Evolutionary conservation across 495 filamentous ascomycete species (phyloP).

Genomic region (Tuber brumale): DNA sequence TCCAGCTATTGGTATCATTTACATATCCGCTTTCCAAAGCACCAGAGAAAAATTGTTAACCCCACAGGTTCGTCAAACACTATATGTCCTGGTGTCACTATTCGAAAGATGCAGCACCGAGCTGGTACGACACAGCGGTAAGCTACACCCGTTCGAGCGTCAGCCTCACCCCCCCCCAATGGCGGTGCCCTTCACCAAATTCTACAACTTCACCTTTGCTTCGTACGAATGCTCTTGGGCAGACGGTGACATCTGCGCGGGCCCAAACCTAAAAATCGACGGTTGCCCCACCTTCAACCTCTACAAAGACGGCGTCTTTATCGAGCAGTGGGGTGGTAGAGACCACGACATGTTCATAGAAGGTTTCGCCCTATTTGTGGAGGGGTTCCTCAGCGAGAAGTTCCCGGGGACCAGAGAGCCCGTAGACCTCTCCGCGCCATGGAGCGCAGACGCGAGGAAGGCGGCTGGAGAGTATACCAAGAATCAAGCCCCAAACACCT

Average conservation of each 20-base stretch:
- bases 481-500: not conserved
- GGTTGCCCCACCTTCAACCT: slow-evolving; percentile 70
- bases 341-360: not conserved
- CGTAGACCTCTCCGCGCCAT: not conserved
- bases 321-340: slow-evolving; percentile 46
- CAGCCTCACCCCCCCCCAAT: slow-evolving; percentile 32
- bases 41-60: not conserved
- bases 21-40: not conserved
- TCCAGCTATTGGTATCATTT: not conserved
- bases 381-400: not conserved
- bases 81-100: slow-evolving; percentile 61
- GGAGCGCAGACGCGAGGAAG: not conserved
- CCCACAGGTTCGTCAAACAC: slow-evolving; percentile 67
- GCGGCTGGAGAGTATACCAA: not conserved
- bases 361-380: not conserved
- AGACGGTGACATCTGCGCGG: slow-evolving; percentile 62
- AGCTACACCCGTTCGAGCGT: slow-evolving; percentile 81
- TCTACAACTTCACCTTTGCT: slow-evolving; percentile 86
- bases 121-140: slow-evolving; percentile 88
- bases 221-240: slow-evolving; percentile 69
- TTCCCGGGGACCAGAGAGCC: not conserved
- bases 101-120: slow-evolving; percentile 71
- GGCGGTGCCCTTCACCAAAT: slow-evolving; percentile 49
- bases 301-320: slow-evolving; percentile 69
- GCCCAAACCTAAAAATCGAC: slow-evolving; percentile 52